Percentiles rank a stretch among this genome's conserved stretches.
Evolutionary conservation across 179 eudicot genomes (phyloP).

Genomic region (Spinacia oleracea): DNA sequence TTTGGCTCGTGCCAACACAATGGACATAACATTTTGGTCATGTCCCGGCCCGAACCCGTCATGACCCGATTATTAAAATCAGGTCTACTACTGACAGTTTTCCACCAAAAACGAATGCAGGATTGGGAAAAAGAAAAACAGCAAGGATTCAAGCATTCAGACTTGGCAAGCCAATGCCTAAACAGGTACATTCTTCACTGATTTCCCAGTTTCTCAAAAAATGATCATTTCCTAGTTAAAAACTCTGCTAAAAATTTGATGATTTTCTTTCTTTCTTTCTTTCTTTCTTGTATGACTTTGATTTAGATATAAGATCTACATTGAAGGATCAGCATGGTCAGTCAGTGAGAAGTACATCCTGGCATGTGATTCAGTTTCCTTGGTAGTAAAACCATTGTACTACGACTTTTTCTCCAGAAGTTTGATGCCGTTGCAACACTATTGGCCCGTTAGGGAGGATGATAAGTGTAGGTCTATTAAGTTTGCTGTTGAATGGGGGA

Average conservation of each 20-base stretch:
- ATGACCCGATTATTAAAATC: too few species aligned
- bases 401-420: slow-evolving; percentile 89
- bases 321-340: slow-evolving; percentile 93
- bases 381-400: slow-evolving; percentile 68
- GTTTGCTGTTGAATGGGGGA: slow-evolving; percentile 87
- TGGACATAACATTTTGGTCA: too few species aligned
- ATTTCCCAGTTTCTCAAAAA: not conserved
- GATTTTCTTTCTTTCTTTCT: not conserved
- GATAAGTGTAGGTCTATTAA: slow-evolving; percentile 86
- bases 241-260: not conserved
- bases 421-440: slow-evolving; percentile 71
- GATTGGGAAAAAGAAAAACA: slow-evolving; percentile 65
- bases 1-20: too few species aligned
- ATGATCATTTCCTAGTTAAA: not conserved
- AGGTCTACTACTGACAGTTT: not conserved
- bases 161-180: slow-evolving; percentile 76
- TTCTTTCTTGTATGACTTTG: slow-evolving; percentile 12
- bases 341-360: slow-evolving; percentile 92
- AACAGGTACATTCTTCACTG: slow-evolving; percentile 45
- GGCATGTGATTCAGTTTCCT: slow-evolving; percentile 73
- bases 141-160: slow-evolving; percentile 68
- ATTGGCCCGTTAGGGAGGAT: slow-evolving; percentile 75
- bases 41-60: too few species aligned
- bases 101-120: slow-evolving; percentile 35
- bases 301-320: slow-evolving; percentile 75